phyloP scores from a whole-genome alignment of 345 rosid species.

The Eucalyptus sp. region DNA sequence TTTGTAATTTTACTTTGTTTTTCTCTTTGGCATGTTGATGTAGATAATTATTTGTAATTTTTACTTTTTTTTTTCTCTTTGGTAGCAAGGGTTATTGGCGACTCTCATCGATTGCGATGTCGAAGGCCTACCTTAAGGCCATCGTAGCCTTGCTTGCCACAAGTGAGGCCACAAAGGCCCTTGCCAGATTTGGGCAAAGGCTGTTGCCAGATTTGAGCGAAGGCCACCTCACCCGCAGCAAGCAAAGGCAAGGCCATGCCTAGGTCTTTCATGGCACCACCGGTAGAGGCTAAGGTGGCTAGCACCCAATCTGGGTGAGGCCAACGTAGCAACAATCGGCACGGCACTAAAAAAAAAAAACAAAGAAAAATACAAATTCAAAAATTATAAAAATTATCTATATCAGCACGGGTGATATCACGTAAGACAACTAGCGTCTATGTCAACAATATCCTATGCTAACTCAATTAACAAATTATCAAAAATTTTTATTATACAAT shows the following conservation, averaged over 20 bases:
- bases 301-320: neutral
- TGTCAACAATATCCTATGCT: too few species aligned
- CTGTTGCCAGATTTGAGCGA: fast-evolving
- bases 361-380: too few species aligned
- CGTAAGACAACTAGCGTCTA: fast-evolving
- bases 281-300: fast-evolving
- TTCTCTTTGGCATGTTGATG: fast-evolving
- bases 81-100: fast-evolving
- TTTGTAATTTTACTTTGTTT: too few species aligned
- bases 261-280: neutral
- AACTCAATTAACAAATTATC: neutral
- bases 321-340: fast-evolving
- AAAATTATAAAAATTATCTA: too few species aligned
- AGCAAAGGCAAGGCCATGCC: too few species aligned
- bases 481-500: too few species aligned
- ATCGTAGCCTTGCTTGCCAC: fast-evolving
- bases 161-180: neutral
- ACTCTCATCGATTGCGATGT: fast-evolving
- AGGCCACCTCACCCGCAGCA: fast-evolving
- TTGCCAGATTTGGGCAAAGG: neutral
- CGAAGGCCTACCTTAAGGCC: too few species aligned
- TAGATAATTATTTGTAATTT: too few species aligned
- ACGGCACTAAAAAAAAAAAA: fast-evolving
- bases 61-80: fast-evolving
- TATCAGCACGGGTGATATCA: fast-evolving